These are phyloP conservation scores for Yarrowia sp. DNA, from an alignment of 805 yeast genomes.

Conservation along the genomic window DNA sequence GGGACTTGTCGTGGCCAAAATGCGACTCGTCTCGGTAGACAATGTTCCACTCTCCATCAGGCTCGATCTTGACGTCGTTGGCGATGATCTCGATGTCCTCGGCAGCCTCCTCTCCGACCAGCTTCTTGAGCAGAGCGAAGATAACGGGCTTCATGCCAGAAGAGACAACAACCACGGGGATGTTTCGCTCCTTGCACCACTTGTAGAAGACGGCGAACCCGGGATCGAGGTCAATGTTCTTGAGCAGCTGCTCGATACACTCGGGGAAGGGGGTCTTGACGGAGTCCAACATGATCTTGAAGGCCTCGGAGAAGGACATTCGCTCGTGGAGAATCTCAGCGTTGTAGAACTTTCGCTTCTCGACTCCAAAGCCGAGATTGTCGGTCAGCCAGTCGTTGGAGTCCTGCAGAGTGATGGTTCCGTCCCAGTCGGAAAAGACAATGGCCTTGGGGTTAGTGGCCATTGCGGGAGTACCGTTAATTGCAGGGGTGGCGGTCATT, in stretches of 20 bases:
- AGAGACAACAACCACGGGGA: constrained; percentile 87
- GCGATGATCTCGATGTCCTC: constrained; percentile 79
- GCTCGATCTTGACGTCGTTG: constrained; percentile 68
- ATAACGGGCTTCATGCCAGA: constrained; percentile 96
- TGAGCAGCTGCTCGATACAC: constrained; percentile 72
- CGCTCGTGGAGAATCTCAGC: constrained; percentile 73
- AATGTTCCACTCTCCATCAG: constrained; percentile 77
- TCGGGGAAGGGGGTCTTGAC: constrained; percentile 76
- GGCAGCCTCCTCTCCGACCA: constrained; percentile 80
- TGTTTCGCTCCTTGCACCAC: constrained; percentile 73
- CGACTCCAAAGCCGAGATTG: constrained; percentile 82
- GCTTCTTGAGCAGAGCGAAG: constrained; percentile 70
- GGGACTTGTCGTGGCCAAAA: constrained; percentile 95
- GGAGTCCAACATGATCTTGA: constrained; percentile 82
- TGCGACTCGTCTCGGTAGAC: constrained; percentile 82
- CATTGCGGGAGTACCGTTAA: constrained; percentile 45
- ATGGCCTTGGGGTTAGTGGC: constrained; percentile 63
- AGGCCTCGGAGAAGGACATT: constrained; percentile 74
- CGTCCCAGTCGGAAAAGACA: constrained; percentile 97
- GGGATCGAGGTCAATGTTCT: constrained; percentile 80
- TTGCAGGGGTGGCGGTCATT: constrained; percentile 10
- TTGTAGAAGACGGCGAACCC: constrained; percentile 84
- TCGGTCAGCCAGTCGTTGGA: constrained; percentile 93
- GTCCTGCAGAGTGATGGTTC: constrained; percentile 94
- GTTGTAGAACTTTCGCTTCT: constrained; percentile 69